A percentile compares a stretch with the other conserved stretches of the same genome.
These are phyloP conservation scores for Pseudocercospora pini-densiflorae DNA, from an alignment of 2,329 filamentous ascomycete genomes.

Conservation along the genomic window DNA sequence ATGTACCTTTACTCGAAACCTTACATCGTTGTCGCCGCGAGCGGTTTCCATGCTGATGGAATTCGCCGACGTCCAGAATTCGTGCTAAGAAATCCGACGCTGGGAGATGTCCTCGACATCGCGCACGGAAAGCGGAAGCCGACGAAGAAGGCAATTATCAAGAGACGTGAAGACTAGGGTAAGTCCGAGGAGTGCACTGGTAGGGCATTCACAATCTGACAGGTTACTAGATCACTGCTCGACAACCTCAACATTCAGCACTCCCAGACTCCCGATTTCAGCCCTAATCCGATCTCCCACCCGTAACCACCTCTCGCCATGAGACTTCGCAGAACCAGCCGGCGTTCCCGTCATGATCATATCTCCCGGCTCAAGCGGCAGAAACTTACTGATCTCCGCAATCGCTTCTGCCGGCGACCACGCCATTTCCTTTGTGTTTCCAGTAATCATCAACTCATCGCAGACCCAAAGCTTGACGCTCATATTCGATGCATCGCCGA, in stretches of 20 bases:
- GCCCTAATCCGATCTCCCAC: slow-evolving; percentile 4
- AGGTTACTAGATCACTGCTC: background rate
- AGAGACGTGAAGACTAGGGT: too few species aligned
- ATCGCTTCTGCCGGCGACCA: slow-evolving; percentile 4
- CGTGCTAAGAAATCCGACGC: too few species aligned
- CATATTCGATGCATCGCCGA: background rate
- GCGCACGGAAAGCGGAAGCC: too few species aligned
- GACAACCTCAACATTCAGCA: slow-evolving; percentile 1
- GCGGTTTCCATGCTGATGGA: too few species aligned
- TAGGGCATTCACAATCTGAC: too few species aligned
- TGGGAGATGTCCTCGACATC: too few species aligned
- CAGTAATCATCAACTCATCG: slow-evolving; percentile 5
- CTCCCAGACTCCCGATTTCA: background rate
- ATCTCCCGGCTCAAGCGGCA: slow-evolving; percentile 9
- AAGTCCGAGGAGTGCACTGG: too few species aligned
- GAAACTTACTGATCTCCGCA: slow-evolving; percentile 5
- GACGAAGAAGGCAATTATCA: too few species aligned
- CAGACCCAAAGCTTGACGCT: slow-evolving; percentile 1
- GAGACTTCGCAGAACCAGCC: background rate
- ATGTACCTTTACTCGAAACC: too few species aligned
- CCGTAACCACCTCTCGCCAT: slow-evolving; percentile 1
- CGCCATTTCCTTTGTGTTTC: slow-evolving; percentile 6
- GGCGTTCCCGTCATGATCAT: slow-evolving; percentile 11
- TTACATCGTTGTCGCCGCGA: too few species aligned
- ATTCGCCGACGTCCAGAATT: too few species aligned